Percentiles rank a stretch among this genome's conserved stretches.
Evolutionary conservation across 2,329 filamentous ascomycete species (phyloP).

Genomic region (Dothideomycetes sp.): DNA sequence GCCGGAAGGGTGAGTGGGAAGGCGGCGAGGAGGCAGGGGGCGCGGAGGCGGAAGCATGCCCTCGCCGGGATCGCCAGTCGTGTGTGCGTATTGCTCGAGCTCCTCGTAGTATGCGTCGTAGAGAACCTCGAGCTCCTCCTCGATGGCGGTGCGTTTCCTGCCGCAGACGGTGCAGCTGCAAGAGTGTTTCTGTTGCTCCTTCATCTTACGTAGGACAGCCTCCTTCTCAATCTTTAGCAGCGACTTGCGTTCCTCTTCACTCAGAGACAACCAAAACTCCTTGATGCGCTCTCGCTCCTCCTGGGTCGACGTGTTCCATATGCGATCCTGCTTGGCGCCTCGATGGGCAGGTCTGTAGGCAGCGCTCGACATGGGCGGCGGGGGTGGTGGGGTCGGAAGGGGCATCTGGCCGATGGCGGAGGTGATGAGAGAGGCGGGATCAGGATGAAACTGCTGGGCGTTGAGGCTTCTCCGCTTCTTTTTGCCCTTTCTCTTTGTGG

Average conservation of each 20-base stretch:
- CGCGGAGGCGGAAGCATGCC: conserved; percentile 59
- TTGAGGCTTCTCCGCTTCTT: conserved; percentile 9
- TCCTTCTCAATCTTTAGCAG: conserved; percentile 98
- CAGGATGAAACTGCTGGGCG: not conserved
- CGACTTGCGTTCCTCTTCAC: conserved; percentile 88
- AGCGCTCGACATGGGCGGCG: conserved; percentile 31
- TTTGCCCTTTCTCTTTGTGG: conserved; percentile 11
- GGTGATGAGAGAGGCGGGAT: conserved; percentile 2
- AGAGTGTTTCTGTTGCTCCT: conserved; percentile 98
- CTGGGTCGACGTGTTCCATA: conserved; percentile 92
- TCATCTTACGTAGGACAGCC: conserved; percentile 97
- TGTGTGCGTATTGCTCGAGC: conserved; percentile 87
- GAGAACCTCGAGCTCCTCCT: conserved; percentile 92
- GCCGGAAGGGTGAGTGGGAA: conserved; percentile 37
- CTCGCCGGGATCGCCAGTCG: conserved; percentile 50
- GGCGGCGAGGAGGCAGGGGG: conserved; percentile 18
- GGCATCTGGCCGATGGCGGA: conserved; percentile 15
- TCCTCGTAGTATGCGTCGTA: conserved; percentile 99
- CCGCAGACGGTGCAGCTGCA: conserved; percentile 97
- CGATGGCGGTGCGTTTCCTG: conserved; percentile 89
- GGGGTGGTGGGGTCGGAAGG: conserved; percentile 29
- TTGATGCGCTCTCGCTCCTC: conserved; percentile 97
- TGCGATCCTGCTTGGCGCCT: conserved; percentile 54
- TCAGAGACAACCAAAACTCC: conserved; percentile 91
- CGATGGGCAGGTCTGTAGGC: conserved; percentile 31